Base-by-base conservation (phyloP, 768 basidiomycete species). In the Russula lepida region DNA sequence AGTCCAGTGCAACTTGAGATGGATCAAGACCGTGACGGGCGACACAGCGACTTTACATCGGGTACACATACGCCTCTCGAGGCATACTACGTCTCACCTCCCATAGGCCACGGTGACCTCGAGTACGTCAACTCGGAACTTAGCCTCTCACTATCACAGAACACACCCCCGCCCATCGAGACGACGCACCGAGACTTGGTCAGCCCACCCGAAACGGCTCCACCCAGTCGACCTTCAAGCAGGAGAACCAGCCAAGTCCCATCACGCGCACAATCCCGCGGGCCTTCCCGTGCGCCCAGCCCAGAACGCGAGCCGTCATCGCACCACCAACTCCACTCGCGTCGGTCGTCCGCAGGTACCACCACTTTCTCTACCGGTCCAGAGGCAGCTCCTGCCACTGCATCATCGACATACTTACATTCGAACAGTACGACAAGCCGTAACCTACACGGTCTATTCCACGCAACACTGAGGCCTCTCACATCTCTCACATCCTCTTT, bases 61-160 rank as follows among this genome's bases (percentile, higher is more conserved):
- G 65, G 63, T 25, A 27, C 61, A 53, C 41, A 65, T 57, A 62
- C 50, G 5, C 62, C 68, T 53, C 47, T 68, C 65, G 61, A 66
- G 68, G 69, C 59, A 11, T 61, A 54, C 63, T 62, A 59, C 44
- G 68, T 73, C 46, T 68, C 72, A n/a, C 67, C 71, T 21, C 59
- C 66, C 25, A 74, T 17, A 70, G 74, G 54, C 66, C 73, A 46
- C 73, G 73, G 64, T 39, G 79, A 83, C 3, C 76, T 89, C 55
- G 85, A 89, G 55, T 91, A 88, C 84, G 82, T 92, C 59, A 91
- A 93, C 71, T 88, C 88, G 6, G 93, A 94, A 73, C 79, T 95
- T 3, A 75, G 94, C 53, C 75, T 86, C 17, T 86, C 85, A 1
- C 75, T 88, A 30, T 78, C 83, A 2, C 71, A 72, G 25, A 67